Evolutionary conservation across 2,329 filamentous ascomycete genomes (phyloP).

Genomic region (Penicillium aurantiogriseum): DNA sequence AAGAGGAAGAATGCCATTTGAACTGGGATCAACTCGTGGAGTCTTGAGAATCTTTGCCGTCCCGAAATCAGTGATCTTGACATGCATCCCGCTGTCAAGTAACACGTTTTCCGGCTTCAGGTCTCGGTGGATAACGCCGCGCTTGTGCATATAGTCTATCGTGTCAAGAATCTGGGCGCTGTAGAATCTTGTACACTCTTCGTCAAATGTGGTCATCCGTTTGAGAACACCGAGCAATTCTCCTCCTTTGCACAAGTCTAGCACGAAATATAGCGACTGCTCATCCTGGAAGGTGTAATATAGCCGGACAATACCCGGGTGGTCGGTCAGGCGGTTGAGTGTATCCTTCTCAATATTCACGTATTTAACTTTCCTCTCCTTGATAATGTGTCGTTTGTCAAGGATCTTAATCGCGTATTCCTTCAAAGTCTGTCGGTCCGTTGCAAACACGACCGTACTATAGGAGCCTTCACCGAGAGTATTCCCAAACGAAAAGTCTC

Average conservation of each 20-base stretch:
- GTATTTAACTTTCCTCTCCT: constrained; percentile 99
- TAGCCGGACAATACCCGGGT: constrained; percentile 90
- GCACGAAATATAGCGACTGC: constrained; percentile 90
- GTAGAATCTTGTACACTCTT: constrained; percentile 93
- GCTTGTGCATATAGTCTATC: constrained; percentile 96
- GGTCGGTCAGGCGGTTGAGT: constrained; percentile 89
- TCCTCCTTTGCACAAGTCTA: constrained; percentile 88
- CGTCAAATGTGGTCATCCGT: constrained; percentile 89
- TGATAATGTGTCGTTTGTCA: constrained; percentile 98
- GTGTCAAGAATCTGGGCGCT: constrained; percentile 93
- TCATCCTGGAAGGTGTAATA: constrained; percentile 99
- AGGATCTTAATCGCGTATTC: constrained; percentile 98
- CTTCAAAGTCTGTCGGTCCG: constrained; percentile 87
- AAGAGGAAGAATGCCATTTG: constrained; percentile 47
- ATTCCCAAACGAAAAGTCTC: constrained; percentile 91
- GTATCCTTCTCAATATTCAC: constrained; percentile 99
- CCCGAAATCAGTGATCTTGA: constrained; percentile 98
- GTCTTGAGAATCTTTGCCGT: constrained; percentile 86
- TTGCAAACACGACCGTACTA: constrained; percentile 90
- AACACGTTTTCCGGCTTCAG: constrained; percentile 96
- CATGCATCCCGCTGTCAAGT: constrained; percentile 90
- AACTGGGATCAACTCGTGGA: constrained; percentile 46
- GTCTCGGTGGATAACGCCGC: constrained; percentile 94
- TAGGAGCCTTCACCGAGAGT: constrained; percentile 95
- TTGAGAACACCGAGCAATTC: constrained; percentile 91